A percentile compares a stretch with the other conserved stretches of the same genome.
These are phyloP conservation scores for Pulveroboletus sp. DNA, from an alignment of 768 basidiomycete genomes.

Conservation along the genomic window DNA sequence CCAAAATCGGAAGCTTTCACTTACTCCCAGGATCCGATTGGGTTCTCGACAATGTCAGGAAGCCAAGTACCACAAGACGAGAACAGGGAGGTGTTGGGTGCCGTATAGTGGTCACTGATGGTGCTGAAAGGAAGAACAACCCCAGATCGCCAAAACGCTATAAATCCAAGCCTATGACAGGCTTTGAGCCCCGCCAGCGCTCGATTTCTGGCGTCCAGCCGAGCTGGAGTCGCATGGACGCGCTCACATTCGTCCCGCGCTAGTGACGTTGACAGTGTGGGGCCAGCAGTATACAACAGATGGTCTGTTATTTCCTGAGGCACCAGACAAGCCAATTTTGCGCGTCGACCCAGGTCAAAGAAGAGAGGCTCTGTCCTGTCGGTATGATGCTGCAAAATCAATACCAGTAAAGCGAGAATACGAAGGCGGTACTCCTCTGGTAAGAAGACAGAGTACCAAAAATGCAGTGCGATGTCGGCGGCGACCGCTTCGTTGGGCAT, in stretches of 20 bases:
- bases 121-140: slow-evolving; percentile 43
- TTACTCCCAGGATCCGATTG: slow-evolving; percentile 47
- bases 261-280: slow-evolving; percentile 14
- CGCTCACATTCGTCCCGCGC: slow-evolving; percentile 30
- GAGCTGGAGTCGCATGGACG: slow-evolving; percentile 30
- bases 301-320: slow-evolving; percentile 23
- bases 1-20: slow-evolving; percentile 8
- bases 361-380: slow-evolving; percentile 14
- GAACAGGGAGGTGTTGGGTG: slow-evolving; percentile 42
- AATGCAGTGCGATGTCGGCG: slow-evolving; percentile 42
- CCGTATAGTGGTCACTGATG: slow-evolving; percentile 32
- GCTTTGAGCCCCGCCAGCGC: slow-evolving; percentile 35
- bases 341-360: slow-evolving; percentile 7
- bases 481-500: slow-evolving; percentile 29
- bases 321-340: slow-evolving; percentile 22
- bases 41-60: slow-evolving; percentile 31
- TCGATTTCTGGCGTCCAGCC: slow-evolving; percentile 40
- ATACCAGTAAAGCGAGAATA: slow-evolving; percentile 16
- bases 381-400: slow-evolving; percentile 9
- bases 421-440: slow-evolving; percentile 29
- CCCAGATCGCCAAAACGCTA: slow-evolving; percentile 37
- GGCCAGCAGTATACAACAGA: slow-evolving; percentile 26
- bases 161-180: slow-evolving; percentile 38
- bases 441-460: slow-evolving; percentile 43
- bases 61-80: slow-evolving; percentile 42